phyloP scores from a whole-genome alignment of 148 eudicot species.

The Suaeda aralocaspica region DNA sequence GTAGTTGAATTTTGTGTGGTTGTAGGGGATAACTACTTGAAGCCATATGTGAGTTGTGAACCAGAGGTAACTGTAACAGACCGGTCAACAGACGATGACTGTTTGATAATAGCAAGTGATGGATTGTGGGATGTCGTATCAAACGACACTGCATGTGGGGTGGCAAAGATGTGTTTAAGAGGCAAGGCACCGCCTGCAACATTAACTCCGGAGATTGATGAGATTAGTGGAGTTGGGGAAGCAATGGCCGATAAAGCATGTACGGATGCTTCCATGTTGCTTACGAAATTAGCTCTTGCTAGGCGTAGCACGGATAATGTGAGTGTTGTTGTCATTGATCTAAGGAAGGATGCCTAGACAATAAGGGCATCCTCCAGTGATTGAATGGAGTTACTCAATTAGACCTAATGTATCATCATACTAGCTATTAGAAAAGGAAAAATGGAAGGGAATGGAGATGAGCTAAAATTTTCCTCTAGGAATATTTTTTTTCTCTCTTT shows the following conservation, averaged over 20 bases:
- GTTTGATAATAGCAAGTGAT: constrained; percentile 71
- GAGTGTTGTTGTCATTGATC: constrained; percentile 54
- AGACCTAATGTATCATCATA: not conserved
- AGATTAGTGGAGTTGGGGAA: constrained; percentile 13
- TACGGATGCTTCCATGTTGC: constrained; percentile 48
- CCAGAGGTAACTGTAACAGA: constrained; percentile 69
- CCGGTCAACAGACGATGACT: constrained; percentile 62
- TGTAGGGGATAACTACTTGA: constrained; percentile 77
- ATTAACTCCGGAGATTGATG: constrained; percentile 13
- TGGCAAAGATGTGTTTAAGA: constrained; percentile 57
- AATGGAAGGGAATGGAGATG: constrained; percentile 11
- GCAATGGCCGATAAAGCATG: constrained; percentile 41
- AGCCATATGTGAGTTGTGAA: constrained; percentile 70
- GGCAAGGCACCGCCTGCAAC: constrained; percentile 29
- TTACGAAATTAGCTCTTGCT: constrained; percentile 59
- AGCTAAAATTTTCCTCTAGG: no score
- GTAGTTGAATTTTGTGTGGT: not conserved
- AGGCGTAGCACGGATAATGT: constrained; percentile 64
- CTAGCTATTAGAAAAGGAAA: not conserved
- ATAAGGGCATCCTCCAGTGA: not conserved
- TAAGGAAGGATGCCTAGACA: constrained; percentile 24
- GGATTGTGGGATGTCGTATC: constrained; percentile 90
- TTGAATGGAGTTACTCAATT: not conserved
- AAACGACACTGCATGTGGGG: constrained; percentile 68
- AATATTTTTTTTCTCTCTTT: not conserved